Conservation (phyloP, 768 basidiomycete genomes). For the Tephrocybe sp. region DNA sequence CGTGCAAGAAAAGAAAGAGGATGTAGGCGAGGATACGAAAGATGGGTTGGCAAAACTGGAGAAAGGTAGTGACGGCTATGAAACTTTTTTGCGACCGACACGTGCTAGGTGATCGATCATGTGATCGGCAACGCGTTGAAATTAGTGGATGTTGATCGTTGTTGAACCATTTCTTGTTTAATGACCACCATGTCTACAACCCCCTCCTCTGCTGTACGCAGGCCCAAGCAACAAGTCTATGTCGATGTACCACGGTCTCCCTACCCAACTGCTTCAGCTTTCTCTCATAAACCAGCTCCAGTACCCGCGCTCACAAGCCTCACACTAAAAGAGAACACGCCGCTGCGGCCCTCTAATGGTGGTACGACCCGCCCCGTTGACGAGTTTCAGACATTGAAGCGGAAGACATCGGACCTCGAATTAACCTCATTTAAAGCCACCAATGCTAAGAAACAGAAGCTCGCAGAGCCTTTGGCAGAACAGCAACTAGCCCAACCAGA, state of each 20-base stretch:
- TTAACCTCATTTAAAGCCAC: conserved; percentile 24
- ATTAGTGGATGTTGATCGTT: conserved; percentile 2
- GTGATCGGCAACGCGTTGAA: conserved; percentile 33
- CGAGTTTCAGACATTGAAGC: conserved; percentile 38
- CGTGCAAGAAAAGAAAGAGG: conserved; percentile 17
- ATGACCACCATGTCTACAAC: conserved; percentile 30
- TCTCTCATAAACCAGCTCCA: not conserved
- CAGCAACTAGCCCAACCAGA: conserved; percentile 13
- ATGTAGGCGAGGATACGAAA: conserved; percentile 5
- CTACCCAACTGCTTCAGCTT: conserved; percentile 23
- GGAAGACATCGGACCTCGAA: conserved; percentile 48
- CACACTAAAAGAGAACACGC: conserved; percentile 49
- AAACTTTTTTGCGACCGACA: conserved; percentile 29
- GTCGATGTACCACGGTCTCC: conserved; percentile 61
- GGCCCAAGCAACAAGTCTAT: conserved; percentile 45
- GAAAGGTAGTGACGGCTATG: conserved; percentile 15
- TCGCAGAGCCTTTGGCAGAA: conserved; percentile 15
- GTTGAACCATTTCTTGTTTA: conserved; percentile 10
- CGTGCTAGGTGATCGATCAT: conserved; percentile 20
- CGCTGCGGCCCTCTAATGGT: conserved; percentile 27
- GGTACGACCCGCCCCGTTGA: conserved; percentile 18
- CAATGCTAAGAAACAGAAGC: conserved; percentile 33
- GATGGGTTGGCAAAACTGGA: conserved; percentile 12
- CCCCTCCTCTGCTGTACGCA: conserved; percentile 25
- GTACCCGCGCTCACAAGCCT: conserved; percentile 16